phyloP scores from a whole-genome alignment of 352 stramenopile species.

The Phytopythium helicoides region DNA sequence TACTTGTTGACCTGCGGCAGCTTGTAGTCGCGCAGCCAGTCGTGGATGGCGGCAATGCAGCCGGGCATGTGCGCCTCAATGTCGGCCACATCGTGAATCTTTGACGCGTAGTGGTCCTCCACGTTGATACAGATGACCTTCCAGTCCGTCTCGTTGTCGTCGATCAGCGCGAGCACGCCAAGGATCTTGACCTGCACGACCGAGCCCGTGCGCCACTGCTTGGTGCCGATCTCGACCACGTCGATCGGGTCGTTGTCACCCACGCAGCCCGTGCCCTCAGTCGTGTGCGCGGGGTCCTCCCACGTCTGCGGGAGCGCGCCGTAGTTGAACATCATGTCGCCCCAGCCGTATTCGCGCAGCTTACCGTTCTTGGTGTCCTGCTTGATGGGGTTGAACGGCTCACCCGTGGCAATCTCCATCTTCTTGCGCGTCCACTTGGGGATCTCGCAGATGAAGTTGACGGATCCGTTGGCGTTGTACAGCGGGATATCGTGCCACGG shows the following conservation, averaged over 20 bases:
- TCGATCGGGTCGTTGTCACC: slow-evolving; percentile 99
- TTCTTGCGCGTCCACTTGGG: slow-evolving; percentile 98
- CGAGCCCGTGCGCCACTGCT: slow-evolving; percentile 90
- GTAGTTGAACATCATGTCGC: slow-evolving; percentile 99
- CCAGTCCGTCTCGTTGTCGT: slow-evolving; percentile 99
- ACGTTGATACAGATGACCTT: slow-evolving; percentile 98
- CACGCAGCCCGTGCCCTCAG: slow-evolving; percentile 75
- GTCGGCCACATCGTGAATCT: slow-evolving; percentile 98
- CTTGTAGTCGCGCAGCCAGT: slow-evolving; percentile 99
- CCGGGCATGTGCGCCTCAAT: slow-evolving; percentile 95
- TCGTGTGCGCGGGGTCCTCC: slow-evolving; percentile 95
- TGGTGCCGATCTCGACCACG: slow-evolving; percentile 97
- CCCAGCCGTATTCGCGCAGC: slow-evolving; percentile 95
- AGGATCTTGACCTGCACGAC: slow-evolving; percentile 97
- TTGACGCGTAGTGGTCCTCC: slow-evolving; percentile 95
- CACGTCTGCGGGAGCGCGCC: slow-evolving; percentile 98
- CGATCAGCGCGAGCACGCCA: slow-evolving; percentile 98
- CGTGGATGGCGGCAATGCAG: slow-evolving; percentile 90
- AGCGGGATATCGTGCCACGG: slow-evolving; percentile 98
- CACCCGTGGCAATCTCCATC: slow-evolving; percentile 98
- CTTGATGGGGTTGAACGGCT: slow-evolving; percentile 97
- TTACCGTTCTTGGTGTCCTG: slow-evolving; percentile 99
- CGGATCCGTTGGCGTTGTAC: slow-evolving; percentile 86
- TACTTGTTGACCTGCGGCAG: slow-evolving; percentile 99
- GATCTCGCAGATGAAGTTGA: slow-evolving; percentile 96